Conservation (phyloP, 2,329 filamentous ascomycete species). For the Ophiostoma tasmaniense region DNA sequence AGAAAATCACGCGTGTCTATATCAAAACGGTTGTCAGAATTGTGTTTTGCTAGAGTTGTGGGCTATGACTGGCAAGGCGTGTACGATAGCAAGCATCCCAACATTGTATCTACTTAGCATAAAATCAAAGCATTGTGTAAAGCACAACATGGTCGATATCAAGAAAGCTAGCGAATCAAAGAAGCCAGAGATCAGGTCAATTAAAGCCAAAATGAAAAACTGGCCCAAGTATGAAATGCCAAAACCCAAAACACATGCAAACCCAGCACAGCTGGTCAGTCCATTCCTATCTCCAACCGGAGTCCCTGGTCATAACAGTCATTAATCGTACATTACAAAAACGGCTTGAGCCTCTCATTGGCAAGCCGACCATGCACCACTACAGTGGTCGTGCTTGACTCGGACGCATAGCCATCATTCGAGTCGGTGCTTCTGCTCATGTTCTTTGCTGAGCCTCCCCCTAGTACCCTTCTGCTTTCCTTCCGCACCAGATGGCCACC, state of each 20-base stretch:
- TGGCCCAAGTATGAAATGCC: neutral
- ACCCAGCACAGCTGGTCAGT: neutral
- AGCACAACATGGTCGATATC: neutral
- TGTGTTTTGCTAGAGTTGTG: slow-evolving; percentile 3
- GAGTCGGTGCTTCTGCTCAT: neutral
- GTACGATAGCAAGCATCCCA: slow-evolving; percentile 13
- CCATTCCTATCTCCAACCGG: neutral
- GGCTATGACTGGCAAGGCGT: slow-evolving; percentile 6
- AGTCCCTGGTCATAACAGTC: neutral
- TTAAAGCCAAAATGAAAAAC: neutral
- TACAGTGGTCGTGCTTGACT: slow-evolving; percentile 12
- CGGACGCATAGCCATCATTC: slow-evolving; percentile 13
- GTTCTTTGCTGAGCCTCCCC: neutral
- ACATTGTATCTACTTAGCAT: slow-evolving; percentile 10
- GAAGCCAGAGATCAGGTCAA: neutral
- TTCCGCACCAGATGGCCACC: neutral
- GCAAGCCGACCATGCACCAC: slow-evolving; percentile 11
- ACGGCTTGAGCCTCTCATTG: slow-evolving; percentile 12
- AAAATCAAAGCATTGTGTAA: neutral
- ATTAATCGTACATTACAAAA: slow-evolving; percentile 6
- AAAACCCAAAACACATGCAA: neutral
- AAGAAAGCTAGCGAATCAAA: neutral
- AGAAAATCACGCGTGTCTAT: slow-evolving; percentile 5
- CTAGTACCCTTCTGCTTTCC: neutral
- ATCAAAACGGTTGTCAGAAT: neutral